Conservation (phyloP, 129 eudicot genomes). For the Flaveria robusta region DNA sequence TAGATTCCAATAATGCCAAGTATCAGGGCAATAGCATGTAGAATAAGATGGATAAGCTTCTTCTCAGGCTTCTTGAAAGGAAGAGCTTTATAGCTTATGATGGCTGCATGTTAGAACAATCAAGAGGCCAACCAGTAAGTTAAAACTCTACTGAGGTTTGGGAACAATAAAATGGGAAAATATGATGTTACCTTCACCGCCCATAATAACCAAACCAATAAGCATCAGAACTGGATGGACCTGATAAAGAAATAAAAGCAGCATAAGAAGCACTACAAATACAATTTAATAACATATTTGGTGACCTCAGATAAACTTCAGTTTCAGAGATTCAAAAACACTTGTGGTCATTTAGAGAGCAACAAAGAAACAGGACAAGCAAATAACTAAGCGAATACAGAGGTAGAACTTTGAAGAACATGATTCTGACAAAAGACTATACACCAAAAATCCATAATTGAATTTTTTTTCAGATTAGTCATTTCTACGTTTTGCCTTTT, state of each 20-base stretch:
- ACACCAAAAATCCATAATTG: not conserved
- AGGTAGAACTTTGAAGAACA: no score
- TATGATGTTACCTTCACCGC: slow-evolving; percentile 84
- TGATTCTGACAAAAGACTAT: not conserved
- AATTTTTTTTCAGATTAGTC: not conserved
- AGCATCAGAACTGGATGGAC: slow-evolving; percentile 95
- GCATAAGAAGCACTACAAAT: not conserved
- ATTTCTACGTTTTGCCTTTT: not conserved
- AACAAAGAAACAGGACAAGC: slow-evolving; percentile 1
- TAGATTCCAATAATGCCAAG: slow-evolving; percentile 90
- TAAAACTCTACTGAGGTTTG: not conserved
- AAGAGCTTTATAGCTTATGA: slow-evolving; percentile 77
- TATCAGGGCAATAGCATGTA: slow-evolving; percentile 76
- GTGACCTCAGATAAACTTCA: not conserved
- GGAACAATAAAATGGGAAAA: not conserved
- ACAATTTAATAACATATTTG: not conserved
- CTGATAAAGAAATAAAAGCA: slow-evolving; percentile 42
- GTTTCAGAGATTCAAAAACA: not conserved
- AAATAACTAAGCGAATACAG: not conserved
- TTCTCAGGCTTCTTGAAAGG: slow-evolving; percentile 78
- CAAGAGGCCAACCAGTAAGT: not conserved
- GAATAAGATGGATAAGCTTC: slow-evolving; percentile 84
- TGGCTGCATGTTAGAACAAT: slow-evolving; percentile 53
- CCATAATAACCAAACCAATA: slow-evolving; percentile 86
- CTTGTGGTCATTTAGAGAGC: not conserved